A percentile compares a stretch with the other conserved stretches of the same genome.
These are phyloP conservation scores for Leccinum olivaceopallidum DNA, from an alignment of 768 basidiomycete species.

Conservation along the genomic window DNA sequence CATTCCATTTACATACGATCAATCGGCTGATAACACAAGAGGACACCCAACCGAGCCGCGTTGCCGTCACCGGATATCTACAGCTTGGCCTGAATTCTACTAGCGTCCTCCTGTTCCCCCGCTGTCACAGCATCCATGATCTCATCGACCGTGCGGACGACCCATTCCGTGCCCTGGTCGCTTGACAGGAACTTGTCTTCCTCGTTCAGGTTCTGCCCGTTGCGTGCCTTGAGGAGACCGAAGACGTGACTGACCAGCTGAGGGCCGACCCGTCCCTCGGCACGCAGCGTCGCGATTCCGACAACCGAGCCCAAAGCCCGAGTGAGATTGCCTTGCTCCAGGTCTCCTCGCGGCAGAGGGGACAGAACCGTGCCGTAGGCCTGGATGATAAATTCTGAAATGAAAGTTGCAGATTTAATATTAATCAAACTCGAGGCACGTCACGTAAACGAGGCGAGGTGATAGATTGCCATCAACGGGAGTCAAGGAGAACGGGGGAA, in stretches of 20 bases:
- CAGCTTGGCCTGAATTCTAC: slow-evolving; percentile 58
- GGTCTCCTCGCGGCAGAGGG: slow-evolving; percentile 67
- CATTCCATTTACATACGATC: slow-evolving; percentile 26
- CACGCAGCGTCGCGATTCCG: slow-evolving; percentile 81
- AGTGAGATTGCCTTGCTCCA: slow-evolving; percentile 80
- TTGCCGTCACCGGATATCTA: slow-evolving; percentile 35
- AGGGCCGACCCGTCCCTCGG: slow-evolving; percentile 82
- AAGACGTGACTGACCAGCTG: slow-evolving; percentile 89
- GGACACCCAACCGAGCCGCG: slow-evolving; percentile 10
- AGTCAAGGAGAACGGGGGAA: background rate
- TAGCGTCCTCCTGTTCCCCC: slow-evolving; percentile 38
- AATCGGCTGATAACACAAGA: slow-evolving; percentile 30
- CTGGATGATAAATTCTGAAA: slow-evolving; percentile 83
- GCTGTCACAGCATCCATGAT: slow-evolving; percentile 72
- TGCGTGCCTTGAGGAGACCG: slow-evolving; percentile 83
- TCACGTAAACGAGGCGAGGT: slow-evolving; percentile 32
- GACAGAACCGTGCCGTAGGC: slow-evolving; percentile 78
- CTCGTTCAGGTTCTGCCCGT: slow-evolving; percentile 54
- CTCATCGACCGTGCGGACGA: slow-evolving; percentile 79
- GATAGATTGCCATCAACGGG: slow-evolving; percentile 29
- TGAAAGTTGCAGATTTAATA: slow-evolving; percentile 24
- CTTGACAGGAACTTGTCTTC: slow-evolving; percentile 81
- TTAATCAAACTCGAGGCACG: slow-evolving; percentile 35
- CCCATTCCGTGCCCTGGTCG: slow-evolving; percentile 90
- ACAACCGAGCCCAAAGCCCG: slow-evolving; percentile 83